Base-by-base conservation (phyloP, 257 asterid species). In the Vinca minor region DNA sequence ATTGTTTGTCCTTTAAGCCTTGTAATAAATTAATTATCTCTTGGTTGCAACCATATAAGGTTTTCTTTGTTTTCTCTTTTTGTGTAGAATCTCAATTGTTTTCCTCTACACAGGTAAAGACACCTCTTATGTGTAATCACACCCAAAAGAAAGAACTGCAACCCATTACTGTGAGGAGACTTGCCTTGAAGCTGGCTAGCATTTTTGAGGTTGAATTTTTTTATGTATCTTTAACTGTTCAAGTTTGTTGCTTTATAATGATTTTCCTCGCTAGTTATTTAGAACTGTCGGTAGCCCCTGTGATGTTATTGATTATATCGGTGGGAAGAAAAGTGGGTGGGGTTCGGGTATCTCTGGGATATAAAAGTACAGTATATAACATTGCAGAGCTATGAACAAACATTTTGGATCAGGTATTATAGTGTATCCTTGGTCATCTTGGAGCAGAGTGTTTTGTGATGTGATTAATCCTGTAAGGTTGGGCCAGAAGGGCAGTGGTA, bases 401-500 rank as follows among this genome's bases (percentile, higher is more conserved):
- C 4, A 5, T 41, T 32, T 46, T 13, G n/a, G 5, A 10, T n/a
- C 28, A 9, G 45, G 41, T 32, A 5, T 4, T 32, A 2, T 45
- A 21, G 46, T 21, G 18, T 44, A 45, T 56, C 48, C 47, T 42
- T 4, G 45, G 47, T 6, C 62, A 25, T 60, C 23, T 35, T n/a
- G 63, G 28, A 50, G 45, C 63, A 54, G 36, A 42, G 12, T 44
- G 13, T 1, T n/a, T n/a, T n/a, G n/a, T n/a, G n/a, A n/a, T 20
- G 42, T 20, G 41, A 59, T 17, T n/a, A 67, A 13, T 6, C 29
- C 58, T n/a, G 72, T 21, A 35, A 10, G 41, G 59, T 59, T 59
- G 74, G 74, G 41, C 64, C 49, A 53, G 59, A 48, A 52, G 28
- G 34, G n/a, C 31, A 50, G 28, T 38, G 11, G 4, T 46, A 62